A percentile compares a stretch with the other conserved stretches of the same genome.
Conservation (phyloP, 768 basidiomycete genomes). For the Hygrophorus russula region DNA sequence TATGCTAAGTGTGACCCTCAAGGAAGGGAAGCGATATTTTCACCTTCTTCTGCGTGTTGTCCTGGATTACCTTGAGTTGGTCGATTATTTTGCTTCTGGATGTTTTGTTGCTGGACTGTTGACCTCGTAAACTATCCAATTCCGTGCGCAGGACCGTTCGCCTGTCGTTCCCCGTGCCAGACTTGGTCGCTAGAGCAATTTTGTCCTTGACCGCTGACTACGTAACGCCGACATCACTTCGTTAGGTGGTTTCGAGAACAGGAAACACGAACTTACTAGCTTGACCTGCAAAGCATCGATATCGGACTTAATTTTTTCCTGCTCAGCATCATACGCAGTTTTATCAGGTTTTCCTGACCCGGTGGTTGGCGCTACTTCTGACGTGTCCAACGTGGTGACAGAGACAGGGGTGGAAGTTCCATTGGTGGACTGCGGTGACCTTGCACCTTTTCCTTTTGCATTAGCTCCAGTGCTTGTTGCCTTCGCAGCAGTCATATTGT, state of each 20-base stretch:
- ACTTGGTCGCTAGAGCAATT: conserved; percentile 51
- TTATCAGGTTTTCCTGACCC: conserved; percentile 71
- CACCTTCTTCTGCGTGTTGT: conserved; percentile 75
- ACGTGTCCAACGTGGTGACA: conserved; percentile 28
- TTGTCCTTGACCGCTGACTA: conserved; percentile 69
- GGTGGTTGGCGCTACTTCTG: conserved; percentile 23
- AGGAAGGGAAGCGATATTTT: not conserved
- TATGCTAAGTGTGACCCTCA: not conserved
- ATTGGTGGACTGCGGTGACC: conserved; percentile 31
- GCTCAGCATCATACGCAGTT: conserved; percentile 72
- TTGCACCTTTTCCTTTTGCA: conserved; percentile 28
- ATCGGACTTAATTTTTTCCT: conserved; percentile 69
- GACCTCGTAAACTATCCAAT: conserved; percentile 64
- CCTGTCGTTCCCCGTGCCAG: conserved; percentile 58
- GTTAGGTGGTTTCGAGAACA: conserved; percentile 3
- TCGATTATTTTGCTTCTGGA: conserved; percentile 63
- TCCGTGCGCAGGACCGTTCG: conserved; percentile 66
- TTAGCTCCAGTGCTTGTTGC: conserved; percentile 38
- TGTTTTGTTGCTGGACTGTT: conserved; percentile 70
- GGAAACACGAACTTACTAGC: conserved; percentile 45
- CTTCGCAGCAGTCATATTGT: conserved; percentile 42
- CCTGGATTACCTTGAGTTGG: conserved; percentile 71
- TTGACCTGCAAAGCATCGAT: conserved; percentile 76
- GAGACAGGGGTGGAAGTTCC: conserved; percentile 39
- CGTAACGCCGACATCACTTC: not conserved